These are phyloP conservation scores for Malus orientalis DNA, from an alignment of 306 rosid species.

Conservation along the genomic window DNA sequence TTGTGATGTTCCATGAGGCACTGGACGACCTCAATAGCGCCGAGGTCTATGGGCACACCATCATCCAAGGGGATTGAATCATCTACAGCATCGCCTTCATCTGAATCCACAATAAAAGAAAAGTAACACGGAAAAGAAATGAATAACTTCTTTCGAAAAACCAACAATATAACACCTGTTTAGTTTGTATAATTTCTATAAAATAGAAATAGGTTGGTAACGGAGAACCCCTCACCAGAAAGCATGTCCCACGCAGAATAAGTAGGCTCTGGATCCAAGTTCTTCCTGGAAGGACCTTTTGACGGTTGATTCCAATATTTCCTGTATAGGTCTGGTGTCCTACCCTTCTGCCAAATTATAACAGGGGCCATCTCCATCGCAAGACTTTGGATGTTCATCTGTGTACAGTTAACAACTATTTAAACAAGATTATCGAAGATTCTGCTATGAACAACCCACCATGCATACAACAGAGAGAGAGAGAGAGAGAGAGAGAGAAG, in stretches of 20 bases:
- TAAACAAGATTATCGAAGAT: conserved; percentile 14
- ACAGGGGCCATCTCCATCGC: conserved; percentile 92
- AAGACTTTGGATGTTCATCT: conserved; percentile 82
- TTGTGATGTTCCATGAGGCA: conserved; percentile 92
- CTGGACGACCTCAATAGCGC: conserved; percentile 88
- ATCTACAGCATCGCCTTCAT: conserved; percentile 52
- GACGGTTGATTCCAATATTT: conserved; percentile 63
- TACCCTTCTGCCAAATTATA: conserved; percentile 71
- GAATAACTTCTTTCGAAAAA: not conserved
- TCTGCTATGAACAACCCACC: not conserved
- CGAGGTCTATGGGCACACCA: conserved; percentile 66
- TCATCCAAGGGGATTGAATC: conserved; percentile 94
- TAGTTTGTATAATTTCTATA: not conserved
- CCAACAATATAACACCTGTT: not conserved
- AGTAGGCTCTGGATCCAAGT: conserved; percentile 40
- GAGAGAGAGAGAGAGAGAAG: not conserved
- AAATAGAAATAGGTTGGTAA: not conserved
- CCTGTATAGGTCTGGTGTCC: conserved; percentile 50
- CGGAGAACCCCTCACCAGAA: conserved; percentile 40
- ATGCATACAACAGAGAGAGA: not conserved
- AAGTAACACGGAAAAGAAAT: not conserved
- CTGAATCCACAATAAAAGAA: conserved; percentile 30
- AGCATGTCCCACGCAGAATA: conserved; percentile 72
- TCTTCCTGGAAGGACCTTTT: conserved; percentile 47
- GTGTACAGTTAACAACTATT: conserved; percentile 22